Base-by-base conservation (phyloP, 208 protist genomes). In the Trypanosoma congolense region DNA sequence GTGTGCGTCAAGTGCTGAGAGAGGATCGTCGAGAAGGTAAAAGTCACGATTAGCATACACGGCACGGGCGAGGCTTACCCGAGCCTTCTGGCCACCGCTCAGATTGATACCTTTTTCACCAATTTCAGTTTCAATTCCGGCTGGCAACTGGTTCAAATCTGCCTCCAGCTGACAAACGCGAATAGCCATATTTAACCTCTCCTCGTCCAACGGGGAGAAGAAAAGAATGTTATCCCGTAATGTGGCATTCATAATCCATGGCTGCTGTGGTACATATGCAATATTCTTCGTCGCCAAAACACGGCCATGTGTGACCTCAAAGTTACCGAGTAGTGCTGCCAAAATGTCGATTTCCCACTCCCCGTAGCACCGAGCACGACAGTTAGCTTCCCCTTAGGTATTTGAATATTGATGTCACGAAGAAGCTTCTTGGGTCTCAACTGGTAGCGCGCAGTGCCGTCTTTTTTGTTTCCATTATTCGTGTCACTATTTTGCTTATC, bases 241-340 rank as follows among this genome's bases (percentile, higher is more conserved):
- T 8, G 88, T 88, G 1, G 65, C 62, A 56, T 93, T 93, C 43
- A 80, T 64, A 10, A 96, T 87, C 65, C 75, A 95, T 10, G 87
- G 18, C 57, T 92, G 73, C 65, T 98, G 96, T 18, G 93, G 70
- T 24, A 80, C 80, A 58, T 96, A 98, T 5, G 89, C 88, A 25
- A 98, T 75, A 48, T 35, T 69, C 14, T 55, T 33, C n/a, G 57
- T 14, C 5, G 54, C 42, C 41, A 56, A 64, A 22, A 83, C 60
- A 19, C 50, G 28, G 18, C 81, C 81, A n/a, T 42, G 50, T 40
- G 45, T 42, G 3, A 90, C 50, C 9, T 71, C 70, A 55, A 53
- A 68, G 51, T 66, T 44, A 3, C 71, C 66, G 22, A 86, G 42
- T 14, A 46, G 9, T 8, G 90, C 49, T 2, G 81, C 45, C 0